Conservation (phyloP, 139 green algal species). For the Chlamydomonas asymmetrica region DNA sequence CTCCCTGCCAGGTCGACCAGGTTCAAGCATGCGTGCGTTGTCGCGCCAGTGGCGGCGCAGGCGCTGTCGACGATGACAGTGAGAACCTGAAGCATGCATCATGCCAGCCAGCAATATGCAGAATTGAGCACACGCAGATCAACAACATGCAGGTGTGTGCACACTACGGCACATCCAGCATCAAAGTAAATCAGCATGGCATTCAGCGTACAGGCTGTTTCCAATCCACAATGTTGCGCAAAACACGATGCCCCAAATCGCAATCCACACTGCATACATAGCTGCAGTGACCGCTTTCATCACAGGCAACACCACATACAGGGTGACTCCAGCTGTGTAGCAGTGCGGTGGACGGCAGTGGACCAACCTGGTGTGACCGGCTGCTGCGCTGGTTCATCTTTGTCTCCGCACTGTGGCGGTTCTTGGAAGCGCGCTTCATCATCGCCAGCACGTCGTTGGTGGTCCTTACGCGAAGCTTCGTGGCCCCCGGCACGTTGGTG, state of each 20-base stretch:
- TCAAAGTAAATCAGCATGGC: no score
- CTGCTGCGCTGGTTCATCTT: conserved; percentile 88
- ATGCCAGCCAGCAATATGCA: no score
- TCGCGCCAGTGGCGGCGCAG: conserved; percentile 45
- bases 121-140: no score
- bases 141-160: no score
- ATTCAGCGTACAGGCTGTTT: no score
- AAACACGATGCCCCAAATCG: no score
- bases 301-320: no score
- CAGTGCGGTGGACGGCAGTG: background rate
- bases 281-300: no score
- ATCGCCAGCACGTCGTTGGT: conserved; percentile 76
- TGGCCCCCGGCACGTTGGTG: conserved; percentile 79
- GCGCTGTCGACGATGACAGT: conserved; percentile 70
- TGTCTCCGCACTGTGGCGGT: conserved; percentile 75
- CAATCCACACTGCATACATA: no score
- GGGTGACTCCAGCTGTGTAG: background rate
- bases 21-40: conserved; percentile 69
- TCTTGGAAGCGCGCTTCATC: conserved; percentile 68
- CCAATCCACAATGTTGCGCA: no score
- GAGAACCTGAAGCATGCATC: no score
- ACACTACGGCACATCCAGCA: no score
- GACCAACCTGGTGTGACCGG: conserved; percentile 45
- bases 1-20: conserved; percentile 81
- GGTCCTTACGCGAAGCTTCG: conserved; percentile 65